These are phyloP conservation scores for Fusarium foetens DNA, from an alignment of 2,329 filamentous ascomycete species.

Conservation along the genomic window DNA sequence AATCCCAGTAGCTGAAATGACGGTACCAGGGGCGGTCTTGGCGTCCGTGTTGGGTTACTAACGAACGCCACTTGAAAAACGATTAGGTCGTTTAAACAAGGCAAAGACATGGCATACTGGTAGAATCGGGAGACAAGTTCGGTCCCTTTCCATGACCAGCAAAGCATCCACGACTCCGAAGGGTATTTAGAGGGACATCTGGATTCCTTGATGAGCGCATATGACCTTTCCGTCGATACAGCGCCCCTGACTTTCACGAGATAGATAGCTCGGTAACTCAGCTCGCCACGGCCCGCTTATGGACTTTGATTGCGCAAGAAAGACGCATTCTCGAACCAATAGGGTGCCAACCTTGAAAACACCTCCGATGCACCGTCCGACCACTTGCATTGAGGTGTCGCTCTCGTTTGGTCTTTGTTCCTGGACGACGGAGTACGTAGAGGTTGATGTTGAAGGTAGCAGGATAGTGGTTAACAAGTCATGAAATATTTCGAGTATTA, in stretches of 20 bases:
- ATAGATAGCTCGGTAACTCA: slow-evolving; percentile 22
- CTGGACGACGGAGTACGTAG: neutral
- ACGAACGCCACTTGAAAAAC: slow-evolving; percentile 29
- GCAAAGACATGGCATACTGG: neutral
- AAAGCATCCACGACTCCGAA: neutral
- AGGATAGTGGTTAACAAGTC: neutral
- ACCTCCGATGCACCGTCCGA: slow-evolving; percentile 18
- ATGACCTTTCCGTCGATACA: neutral
- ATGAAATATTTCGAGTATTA: neutral
- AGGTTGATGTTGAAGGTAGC: neutral
- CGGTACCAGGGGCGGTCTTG: slow-evolving; percentile 32
- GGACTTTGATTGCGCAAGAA: slow-evolving; percentile 9
- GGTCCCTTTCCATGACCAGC: neutral
- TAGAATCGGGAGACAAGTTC: neutral
- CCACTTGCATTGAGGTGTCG: slow-evolving; percentile 9
- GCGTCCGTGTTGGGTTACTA: slow-evolving; percentile 33
- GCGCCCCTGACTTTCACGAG: slow-evolving; percentile 6
- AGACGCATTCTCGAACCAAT: slow-evolving; percentile 20
- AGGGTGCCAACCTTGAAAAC: slow-evolving; percentile 9
- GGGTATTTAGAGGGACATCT: neutral
- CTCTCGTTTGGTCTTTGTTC: slow-evolving; percentile 26
- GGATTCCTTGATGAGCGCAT: neutral
- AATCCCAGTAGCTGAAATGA: slow-evolving; percentile 35
- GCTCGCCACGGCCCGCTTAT: slow-evolving; percentile 35
- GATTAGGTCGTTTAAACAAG: slow-evolving; percentile 3